phyloP scores from a whole-genome alignment of 495 filamentous ascomycete genomes.

The Neurospora sp. region DNA sequence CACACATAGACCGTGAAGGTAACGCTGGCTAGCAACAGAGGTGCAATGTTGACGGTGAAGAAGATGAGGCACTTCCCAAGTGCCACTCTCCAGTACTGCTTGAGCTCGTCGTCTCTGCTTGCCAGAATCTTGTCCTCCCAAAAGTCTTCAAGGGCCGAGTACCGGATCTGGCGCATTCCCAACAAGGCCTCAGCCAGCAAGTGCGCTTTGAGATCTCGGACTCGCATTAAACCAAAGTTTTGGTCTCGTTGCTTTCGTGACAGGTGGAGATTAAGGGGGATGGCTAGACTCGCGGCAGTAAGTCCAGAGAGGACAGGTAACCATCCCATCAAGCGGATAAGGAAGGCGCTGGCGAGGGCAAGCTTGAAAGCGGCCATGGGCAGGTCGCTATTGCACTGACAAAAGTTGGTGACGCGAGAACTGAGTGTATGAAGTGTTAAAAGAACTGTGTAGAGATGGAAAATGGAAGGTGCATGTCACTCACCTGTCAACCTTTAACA shows the following conservation, averaged over 20 bases:
- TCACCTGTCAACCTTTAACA: constrained; percentile 34
- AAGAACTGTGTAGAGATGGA: constrained; percentile 10
- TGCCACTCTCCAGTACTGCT: constrained; percentile 46
- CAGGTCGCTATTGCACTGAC: constrained; percentile 46
- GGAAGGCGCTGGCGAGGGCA: constrained; percentile 44
- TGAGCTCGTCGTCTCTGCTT: constrained; percentile 50
- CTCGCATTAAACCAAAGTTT: constrained; percentile 57
- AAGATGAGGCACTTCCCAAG: constrained; percentile 39
- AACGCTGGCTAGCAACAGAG: constrained; percentile 52
- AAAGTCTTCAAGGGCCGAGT: constrained; percentile 55
- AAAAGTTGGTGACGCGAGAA: constrained; percentile 53
- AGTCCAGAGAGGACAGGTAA: constrained; percentile 50
- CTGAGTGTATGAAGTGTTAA: constrained; percentile 34
- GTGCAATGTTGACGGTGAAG: constrained; percentile 49
- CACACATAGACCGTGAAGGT: constrained; percentile 49
- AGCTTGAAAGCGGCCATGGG: constrained; percentile 41
- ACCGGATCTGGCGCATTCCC: constrained; percentile 69
- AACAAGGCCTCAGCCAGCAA: constrained; percentile 61
- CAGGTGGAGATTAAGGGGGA: constrained; percentile 48
- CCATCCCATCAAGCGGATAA: constrained; percentile 56
- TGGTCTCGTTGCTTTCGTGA: constrained; percentile 46
- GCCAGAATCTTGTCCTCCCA: constrained; percentile 55
- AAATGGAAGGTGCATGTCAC: constrained; percentile 3
- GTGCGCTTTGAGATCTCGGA: constrained; percentile 55
- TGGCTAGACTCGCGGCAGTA: constrained; percentile 38